phyloP scores from a whole-genome alignment of 2,329 filamentous ascomycete genomes.

The Blastomyces silverae region DNA sequence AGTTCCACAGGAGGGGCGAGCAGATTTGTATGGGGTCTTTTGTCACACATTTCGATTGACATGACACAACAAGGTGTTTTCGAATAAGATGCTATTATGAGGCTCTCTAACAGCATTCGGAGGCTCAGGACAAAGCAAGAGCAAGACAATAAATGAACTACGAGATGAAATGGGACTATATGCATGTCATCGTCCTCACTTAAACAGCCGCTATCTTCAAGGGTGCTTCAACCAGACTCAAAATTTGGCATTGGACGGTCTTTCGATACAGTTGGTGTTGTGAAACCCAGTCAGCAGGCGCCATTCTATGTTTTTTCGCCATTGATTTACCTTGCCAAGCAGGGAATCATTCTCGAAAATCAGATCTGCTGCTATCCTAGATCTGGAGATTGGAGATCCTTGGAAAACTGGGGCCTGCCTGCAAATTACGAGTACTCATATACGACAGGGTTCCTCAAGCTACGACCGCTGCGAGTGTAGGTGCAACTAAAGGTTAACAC shows the following conservation, averaged over 20 bases:
- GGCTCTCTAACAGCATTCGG: background rate
- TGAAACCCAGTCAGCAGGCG: conserved; percentile 6
- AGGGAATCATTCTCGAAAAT: conserved; percentile 9
- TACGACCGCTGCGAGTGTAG: background rate
- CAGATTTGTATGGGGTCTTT: background rate
- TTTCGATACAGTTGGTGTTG: conserved; percentile 6
- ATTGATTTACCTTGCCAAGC: background rate
- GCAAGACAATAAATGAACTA: background rate
- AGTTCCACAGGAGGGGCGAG: background rate
- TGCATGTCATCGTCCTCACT: background rate
- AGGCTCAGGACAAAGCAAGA: background rate
- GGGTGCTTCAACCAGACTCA: background rate
- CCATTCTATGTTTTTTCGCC: background rate
- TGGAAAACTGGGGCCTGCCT: background rate
- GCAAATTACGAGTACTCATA: background rate
- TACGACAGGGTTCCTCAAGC: background rate
- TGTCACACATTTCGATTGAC: background rate
- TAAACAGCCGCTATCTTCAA: background rate
- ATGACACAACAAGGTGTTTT: background rate
- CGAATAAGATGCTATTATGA: background rate
- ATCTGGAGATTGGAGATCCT: background rate
- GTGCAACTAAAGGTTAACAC: background rate
- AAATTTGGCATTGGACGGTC: background rate
- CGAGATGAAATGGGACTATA: background rate
- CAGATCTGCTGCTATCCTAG: conserved; percentile 3